Base-by-base conservation (phyloP, 352 stramenopile species). In the Phytopythium oedochilum region DNA sequence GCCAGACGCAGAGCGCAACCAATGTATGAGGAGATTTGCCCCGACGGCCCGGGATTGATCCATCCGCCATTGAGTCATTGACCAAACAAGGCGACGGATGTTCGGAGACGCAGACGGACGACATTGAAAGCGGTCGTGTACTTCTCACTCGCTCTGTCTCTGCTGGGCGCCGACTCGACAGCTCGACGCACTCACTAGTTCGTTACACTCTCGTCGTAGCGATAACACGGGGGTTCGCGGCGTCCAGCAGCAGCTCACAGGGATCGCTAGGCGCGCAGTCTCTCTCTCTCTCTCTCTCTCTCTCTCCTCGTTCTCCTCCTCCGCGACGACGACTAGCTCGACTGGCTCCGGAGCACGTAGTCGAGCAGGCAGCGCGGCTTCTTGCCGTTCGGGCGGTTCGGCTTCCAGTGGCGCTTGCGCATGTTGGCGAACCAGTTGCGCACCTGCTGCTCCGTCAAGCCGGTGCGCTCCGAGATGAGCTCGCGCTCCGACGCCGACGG, bases 391-490 rank as follows among this genome's bases (percentile, higher is more conserved):
- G 64, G 32, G 28, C 66, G 65, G 36, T 74, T 87, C n/a, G 84
- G 84, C 50, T 92, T 92, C 84, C 84, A 94, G 63, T 94, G 84
- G 45, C 84, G 82, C 58, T 94, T 94, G 45, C 84, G 84, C 82
- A 94, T 94, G 59, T 94, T 94, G 20, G 84, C 83, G 64, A 94
- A 94, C 84, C 84, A 94, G 55, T 94, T 92, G 59, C 83, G 83
- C 55, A 94, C 83, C 56, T 94, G 84, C 53, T 91, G 83, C 63
- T 92, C 84, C 7, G 72, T 76, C 28, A 94, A 59, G 0, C 78
- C 79, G 4, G 82, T 92, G 48, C 73, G 75, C 5, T 73, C 70
- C 5, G 84, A 82, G 40, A 94, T 92, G 42, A 85, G 64, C 20
- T 63, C 15, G 26, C 84, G 84, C 65, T 94, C 84, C 9, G 67